Conservation (phyloP, 257 asterid species). For the Solanum infundibuliforme region DNA sequence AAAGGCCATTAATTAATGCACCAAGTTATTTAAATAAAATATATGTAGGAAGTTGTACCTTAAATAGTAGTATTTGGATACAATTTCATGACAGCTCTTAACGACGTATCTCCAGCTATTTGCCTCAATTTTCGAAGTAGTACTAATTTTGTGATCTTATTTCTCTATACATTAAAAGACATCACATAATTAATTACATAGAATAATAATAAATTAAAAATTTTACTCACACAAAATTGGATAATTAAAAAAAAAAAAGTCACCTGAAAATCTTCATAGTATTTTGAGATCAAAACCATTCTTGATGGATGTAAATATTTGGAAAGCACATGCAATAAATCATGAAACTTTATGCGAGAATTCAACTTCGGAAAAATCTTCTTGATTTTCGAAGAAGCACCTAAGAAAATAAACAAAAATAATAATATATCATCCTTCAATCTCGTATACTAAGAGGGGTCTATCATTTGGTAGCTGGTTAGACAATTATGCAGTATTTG, state of each 20-base stretch:
- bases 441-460: background rate
- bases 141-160: slow-evolving; percentile 13
- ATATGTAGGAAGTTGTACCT: background rate
- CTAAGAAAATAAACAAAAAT: background rate
- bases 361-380: background rate
- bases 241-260: background rate
- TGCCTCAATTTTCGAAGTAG: slow-evolving; percentile 19
- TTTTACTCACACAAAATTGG: background rate
- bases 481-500: too few relatives aligned
- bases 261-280: slow-evolving; percentile 22
- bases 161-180: slow-evolving; percentile 10
- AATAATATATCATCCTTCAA: background rate
- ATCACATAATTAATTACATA: background rate
- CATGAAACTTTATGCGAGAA: slow-evolving; percentile 3
- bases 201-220: background rate
- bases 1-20: background rate
- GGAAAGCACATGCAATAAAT: slow-evolving; percentile 24
- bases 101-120: slow-evolving; percentile 26
- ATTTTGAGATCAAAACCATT: slow-evolving; percentile 13
- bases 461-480: background rate
- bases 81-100: slow-evolving; percentile 14
- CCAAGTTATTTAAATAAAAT: background rate
- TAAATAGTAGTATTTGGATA: background rate
- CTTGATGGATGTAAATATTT: slow-evolving; percentile 20
- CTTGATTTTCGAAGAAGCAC: background rate